Evolutionary conservation across 2,329 filamentous ascomycete genomes (phyloP).

Genomic region (Dothistroma septosporum): DNA sequence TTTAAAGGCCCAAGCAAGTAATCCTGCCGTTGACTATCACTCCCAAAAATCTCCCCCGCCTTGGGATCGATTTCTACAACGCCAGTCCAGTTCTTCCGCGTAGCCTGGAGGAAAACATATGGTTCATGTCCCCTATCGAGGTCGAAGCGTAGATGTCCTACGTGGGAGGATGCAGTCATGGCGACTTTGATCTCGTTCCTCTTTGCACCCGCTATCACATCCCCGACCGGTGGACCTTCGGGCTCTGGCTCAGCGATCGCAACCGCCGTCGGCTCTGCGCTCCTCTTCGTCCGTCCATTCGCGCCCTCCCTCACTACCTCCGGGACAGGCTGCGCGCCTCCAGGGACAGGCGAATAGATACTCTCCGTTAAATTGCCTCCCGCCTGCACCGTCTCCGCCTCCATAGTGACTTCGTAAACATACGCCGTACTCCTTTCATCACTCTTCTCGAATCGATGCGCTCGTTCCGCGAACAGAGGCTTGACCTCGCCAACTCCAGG

Average conservation of each 20-base stretch:
- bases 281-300: constrained; percentile 37
- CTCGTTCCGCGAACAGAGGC: constrained; percentile 41
- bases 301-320: constrained; percentile 38
- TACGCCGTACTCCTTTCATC: constrained; percentile 45
- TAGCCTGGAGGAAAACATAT: constrained; percentile 45
- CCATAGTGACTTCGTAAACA: constrained; percentile 45
- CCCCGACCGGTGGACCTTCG: neutral
- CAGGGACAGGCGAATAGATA: constrained; percentile 39
- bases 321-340: constrained; percentile 40
- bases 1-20: constrained; percentile 44
- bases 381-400: constrained; percentile 34
- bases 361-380: constrained; percentile 33
- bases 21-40: constrained; percentile 47
- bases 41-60: constrained; percentile 41
- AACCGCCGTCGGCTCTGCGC: constrained; percentile 17
- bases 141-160: constrained; percentile 42
- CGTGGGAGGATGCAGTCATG: constrained; percentile 44
- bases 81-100: constrained; percentile 47
- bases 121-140: constrained; percentile 32
- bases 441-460: constrained; percentile 41
- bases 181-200: constrained; percentile 29
- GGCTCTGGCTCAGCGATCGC: constrained; percentile 1
- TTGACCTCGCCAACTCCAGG: constrained; percentile 37
- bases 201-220: neutral
- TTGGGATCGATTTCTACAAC: constrained; percentile 38